Base-by-base conservation (phyloP, 2,329 filamentous ascomycete genomes). In the Akanthomyces dipterigenus region DNA sequence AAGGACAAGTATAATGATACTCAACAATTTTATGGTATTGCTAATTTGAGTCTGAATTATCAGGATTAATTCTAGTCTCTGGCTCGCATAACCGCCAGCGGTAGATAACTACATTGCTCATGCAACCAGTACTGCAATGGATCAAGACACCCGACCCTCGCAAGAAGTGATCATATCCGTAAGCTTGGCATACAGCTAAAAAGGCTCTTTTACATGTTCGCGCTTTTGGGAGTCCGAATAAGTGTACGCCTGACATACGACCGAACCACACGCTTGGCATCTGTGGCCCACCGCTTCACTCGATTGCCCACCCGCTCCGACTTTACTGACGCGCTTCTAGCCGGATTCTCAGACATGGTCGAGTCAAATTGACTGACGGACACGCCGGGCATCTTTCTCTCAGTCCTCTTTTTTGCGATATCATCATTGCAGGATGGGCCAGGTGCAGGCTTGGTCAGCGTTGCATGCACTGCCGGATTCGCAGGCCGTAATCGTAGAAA, bases 211-310 rank as follows among this genome's bases (percentile, higher is more conserved):
- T 53, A 61, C 26, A 6, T 8, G 31, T 34, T 59, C 42, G 22
- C 46, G 63, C 26, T 64, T 53, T 66, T 65, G 26, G 67, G 65
- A n/a, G 69, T 65, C 62, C 74, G 69, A 63, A 71, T 69, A 57
- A 73, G 66, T 34, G 69, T 72, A 45, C 66, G 70, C 59, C 66
- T 71, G 55, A 76, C 65, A 55, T 70, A 74, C 26, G 66, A 69
- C 20, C 70, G 71, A 36, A 76, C 68, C 36, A 67, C 70, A 43
- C 67, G 67, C 51, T 68, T 75, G 26, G 71, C 72, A 50, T 70
- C 69, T 55, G 63, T 67, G 24, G 72, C 72, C 74, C 74, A 76
- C 42, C 67, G 68, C 61, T 67, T 71, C 36, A 76, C 66, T 34
- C 70, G 68, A 6, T 66, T 66, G 14, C 63, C 66, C 55, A 64